These are phyloP conservation scores for Penicillium flavigenum DNA, from an alignment of 495 filamentous ascomycete genomes.

Conservation along the genomic window DNA sequence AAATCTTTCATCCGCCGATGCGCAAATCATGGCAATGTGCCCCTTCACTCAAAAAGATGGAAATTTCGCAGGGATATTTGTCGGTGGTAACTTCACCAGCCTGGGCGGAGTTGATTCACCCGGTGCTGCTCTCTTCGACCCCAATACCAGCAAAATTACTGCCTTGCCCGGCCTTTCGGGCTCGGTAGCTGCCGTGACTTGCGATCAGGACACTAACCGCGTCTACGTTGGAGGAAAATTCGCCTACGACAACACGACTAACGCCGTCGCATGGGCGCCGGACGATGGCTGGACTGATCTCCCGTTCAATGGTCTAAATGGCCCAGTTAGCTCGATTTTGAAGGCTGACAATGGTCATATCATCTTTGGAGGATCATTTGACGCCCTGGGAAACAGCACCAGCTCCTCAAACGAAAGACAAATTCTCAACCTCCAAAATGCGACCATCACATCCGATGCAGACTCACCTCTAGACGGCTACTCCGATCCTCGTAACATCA, in stretches of 20 bases:
- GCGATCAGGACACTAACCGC: conserved; percentile 75
- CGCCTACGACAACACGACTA: conserved; percentile 72
- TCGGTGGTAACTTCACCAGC: conserved; percentile 97
- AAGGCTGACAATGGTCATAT: conserved; percentile 78
- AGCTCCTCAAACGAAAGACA: conserved; percentile 55
- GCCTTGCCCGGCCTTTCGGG: conserved; percentile 77
- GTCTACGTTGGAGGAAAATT: conserved; percentile 94
- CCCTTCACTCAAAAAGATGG: conserved; percentile 68
- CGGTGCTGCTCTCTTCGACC: conserved; percentile 78
- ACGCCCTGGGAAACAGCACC: conserved; percentile 80
- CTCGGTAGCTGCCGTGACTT: conserved; percentile 74
- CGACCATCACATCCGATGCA: conserved; percentile 65
- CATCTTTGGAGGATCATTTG: conserved; percentile 90
- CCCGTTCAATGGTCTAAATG: conserved; percentile 92
- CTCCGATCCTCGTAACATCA: conserved; percentile 75
- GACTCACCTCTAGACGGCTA: conserved; percentile 63
- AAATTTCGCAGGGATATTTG: conserved; percentile 67
- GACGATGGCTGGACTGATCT: conserved; percentile 73
- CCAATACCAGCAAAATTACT: conserved; percentile 62
- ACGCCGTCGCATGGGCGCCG: conserved; percentile 82
- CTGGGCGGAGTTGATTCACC: conserved; percentile 71
- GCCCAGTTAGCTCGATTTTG: conserved; percentile 82
- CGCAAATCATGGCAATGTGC: conserved; percentile 83
- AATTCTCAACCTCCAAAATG: conserved; percentile 77
- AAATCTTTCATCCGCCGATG: conserved; percentile 71